These are phyloP conservation scores for Trametes hirsuta DNA, from an alignment of 1,284 basidiomycete genomes.

Conservation along the genomic window DNA sequence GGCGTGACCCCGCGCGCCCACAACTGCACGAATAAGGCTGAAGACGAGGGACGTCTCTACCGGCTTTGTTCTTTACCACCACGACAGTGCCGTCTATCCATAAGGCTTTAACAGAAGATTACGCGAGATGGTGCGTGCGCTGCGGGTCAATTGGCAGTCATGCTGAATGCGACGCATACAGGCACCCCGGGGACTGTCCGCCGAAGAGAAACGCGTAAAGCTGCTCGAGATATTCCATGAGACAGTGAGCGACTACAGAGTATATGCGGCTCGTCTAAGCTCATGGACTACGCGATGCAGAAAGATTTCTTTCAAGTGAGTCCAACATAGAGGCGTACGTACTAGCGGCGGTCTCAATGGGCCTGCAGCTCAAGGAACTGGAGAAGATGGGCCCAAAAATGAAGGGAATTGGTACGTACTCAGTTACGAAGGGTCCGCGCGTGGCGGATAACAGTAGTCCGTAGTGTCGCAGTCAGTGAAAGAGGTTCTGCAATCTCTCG, in stretches of 20 bases:
- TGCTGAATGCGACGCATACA: conserved; percentile 30
- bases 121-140: not conserved
- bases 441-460: not conserved
- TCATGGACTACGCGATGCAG: conserved; percentile 43
- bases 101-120: no score
- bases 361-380: conserved; percentile 76
- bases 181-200: conserved; percentile 79
- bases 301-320: conserved; percentile 83
- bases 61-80: not conserved
- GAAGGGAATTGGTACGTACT: conserved; percentile 78
- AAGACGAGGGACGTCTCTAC: not conserved
- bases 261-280: not conserved
- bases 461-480: conserved; percentile 87
- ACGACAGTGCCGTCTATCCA: not conserved
- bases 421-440: not conserved
- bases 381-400: conserved; percentile 84
- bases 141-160: no score
- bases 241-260: conserved; percentile 51
- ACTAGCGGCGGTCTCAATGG: not conserved
- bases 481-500: conserved; percentile 83
- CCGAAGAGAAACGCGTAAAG: conserved; percentile 80
- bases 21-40: not conserved
- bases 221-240: conserved; percentile 90
- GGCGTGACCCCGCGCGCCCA: not conserved
- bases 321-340: no score